Evolutionary conservation across 2,329 filamentous ascomycete genomes (phyloP), one percentile per base, ranked within the genome.

Genomic region (Claviceps capensis): DNA sequence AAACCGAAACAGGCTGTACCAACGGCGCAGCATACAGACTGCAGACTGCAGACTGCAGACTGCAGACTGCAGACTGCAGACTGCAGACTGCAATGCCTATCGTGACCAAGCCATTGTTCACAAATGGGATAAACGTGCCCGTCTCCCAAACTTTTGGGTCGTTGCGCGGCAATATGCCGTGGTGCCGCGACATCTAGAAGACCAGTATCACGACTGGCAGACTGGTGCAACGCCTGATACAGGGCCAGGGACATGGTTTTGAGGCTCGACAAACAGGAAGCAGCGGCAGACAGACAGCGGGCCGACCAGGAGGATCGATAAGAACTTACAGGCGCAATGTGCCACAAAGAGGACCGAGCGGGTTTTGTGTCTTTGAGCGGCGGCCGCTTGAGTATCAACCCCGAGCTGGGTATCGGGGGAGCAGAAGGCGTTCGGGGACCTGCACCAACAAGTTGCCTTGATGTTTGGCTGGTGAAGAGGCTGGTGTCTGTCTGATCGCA

Each of bases 311-410:
- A 47, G 37, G 17, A 50, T 53, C 48, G 48, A 47, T 47, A 26
- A 45, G 42, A 50, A 53, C 48, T 50, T 40, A 53, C 52, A 47
- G 41, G 23, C 38, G 47, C 19, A 6, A 42, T 47, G 44, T 50
- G 48, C 42, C 52, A 50, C 47, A 41, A 47, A 13, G 48, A 50
- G 52, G 51, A 46, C 47, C 52, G 43, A 53, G 52, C 52, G 52
- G 52, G 22, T 50, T 19, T 26, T 38, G 26, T 47, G 36, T 49
- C 47, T 30, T 43, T 43, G 41, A 43, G 41, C 47, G 30, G 30
- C 30, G 30, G 30, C 30, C 30, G 30, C 30, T 34, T 34, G 30
- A 34, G 30, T 34, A 34, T 34, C 30, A 34, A 34, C 30, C 30
- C 30, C 1, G 30, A 34, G 30, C 30, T 34, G 30, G 30, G 30